These are phyloP conservation scores for Potentilla sterilis DNA, from an alignment of 306 rosid species.

Conservation along the genomic window DNA sequence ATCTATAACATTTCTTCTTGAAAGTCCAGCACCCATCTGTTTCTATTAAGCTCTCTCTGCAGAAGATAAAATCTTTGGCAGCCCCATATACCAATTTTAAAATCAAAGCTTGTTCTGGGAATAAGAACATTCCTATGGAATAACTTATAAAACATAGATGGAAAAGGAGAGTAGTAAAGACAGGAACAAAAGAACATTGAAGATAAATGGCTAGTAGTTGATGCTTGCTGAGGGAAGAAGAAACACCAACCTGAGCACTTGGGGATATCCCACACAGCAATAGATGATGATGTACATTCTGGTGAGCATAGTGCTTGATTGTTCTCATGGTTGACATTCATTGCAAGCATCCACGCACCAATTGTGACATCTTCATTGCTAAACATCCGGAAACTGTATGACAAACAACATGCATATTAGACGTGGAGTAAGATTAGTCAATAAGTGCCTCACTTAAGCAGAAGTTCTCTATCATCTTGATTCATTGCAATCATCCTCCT, in stretches of 20 bases:
- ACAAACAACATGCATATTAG: slow-evolving; percentile 21
- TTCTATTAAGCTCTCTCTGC: no score
- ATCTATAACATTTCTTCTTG: no score
- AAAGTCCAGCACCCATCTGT: no score
- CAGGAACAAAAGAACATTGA: background rate
- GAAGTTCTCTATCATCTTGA: background rate
- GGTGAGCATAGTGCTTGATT: slow-evolving; percentile 60
- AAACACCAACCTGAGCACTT: slow-evolving; percentile 86
- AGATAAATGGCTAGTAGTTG: slow-evolving; percentile 1
- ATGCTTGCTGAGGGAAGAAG: slow-evolving; percentile 17
- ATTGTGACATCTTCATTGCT: slow-evolving; percentile 98
- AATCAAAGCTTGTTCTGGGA: background rate
- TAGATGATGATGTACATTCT: slow-evolving; percentile 67
- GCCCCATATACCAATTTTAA: no score
- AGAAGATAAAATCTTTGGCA: no score
- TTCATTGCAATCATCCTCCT: background rate
- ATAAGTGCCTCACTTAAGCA: background rate
- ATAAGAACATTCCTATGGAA: background rate
- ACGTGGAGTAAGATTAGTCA: background rate
- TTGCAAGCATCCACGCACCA: slow-evolving; percentile 99
- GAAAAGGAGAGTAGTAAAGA: background rate
- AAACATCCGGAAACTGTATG: slow-evolving; percentile 90
- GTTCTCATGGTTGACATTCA: slow-evolving; percentile 95
- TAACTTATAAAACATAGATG: background rate
- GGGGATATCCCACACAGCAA: slow-evolving; percentile 98